Base-by-base conservation (phyloP, 768 basidiomycete species). In the Flagelloscypha sp. region DNA sequence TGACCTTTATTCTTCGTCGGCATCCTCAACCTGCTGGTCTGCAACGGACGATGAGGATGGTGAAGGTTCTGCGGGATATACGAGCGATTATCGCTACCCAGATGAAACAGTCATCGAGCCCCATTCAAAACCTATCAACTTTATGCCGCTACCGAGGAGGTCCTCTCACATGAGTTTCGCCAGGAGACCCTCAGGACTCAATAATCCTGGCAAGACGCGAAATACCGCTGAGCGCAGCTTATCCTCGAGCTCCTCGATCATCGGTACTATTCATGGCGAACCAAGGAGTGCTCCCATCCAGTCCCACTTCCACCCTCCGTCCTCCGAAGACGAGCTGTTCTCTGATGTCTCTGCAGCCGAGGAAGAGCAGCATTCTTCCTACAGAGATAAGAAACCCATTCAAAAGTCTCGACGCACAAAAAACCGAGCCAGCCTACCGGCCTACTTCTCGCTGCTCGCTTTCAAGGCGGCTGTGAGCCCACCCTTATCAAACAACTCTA, bases 391-490 rank as follows among this genome's bases (percentile, higher is more conserved):
- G n/a, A n/a, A n/a, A n/a, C n/a, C n/a, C 21, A 43, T 55, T 47
- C 42, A 61, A 43, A 68, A 61, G 53, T 35, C 64, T 37, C 74
- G 64, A 58, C 67, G 63, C 40, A 64, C 57, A 47, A 76, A 74
- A 48, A 81, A 76, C 54, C 79, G 83, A 53, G 75, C 76, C 29
- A 80, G 76, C 52, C 70, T 86, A 19, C 83, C 83, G 15, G 72
- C 79, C 13, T 83, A 76, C 56, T 86, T 86, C 54, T 83, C 80
- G 30, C 65, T 84, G 39, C 67, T 86, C 32, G 47, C 63, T 12
- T 41, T 34, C 7, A 30, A 23, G 7, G 6, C 25, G 32, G 12
- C 50, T 22, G 40, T 50, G 17, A 48, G 16, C 7, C 16, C 54
- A 32, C 54, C 56, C 47, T 39, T 61, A 29, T 63, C 73, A 35